Evolutionary conservation across 2,329 filamentous ascomycete species (phyloP).

Genomic region (Microsporum canis): DNA sequence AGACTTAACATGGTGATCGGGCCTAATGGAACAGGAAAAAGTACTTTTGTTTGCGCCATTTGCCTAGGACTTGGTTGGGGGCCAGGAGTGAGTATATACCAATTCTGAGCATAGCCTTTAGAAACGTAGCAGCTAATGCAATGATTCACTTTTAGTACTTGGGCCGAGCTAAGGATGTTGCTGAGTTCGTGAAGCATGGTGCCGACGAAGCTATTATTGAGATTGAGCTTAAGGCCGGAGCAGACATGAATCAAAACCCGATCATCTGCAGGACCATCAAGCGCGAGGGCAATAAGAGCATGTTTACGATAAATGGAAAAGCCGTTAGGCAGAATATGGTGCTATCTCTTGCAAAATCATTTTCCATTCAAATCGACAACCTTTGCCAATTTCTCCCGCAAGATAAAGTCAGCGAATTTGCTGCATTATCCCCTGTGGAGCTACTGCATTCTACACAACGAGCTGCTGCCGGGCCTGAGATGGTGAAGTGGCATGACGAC

Average conservation of each 20-base stretch:
- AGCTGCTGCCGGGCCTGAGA: slow-evolving; percentile 71
- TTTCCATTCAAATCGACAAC: slow-evolving; percentile 94
- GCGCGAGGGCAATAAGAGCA: slow-evolving; percentile 67
- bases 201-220: slow-evolving; percentile 68
- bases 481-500: slow-evolving; percentile 64
- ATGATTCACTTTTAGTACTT: slow-evolving; percentile 45
- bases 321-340: slow-evolving; percentile 52
- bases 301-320: slow-evolving; percentile 66
- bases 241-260: slow-evolving; percentile 50
- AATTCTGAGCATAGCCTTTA: neutral
- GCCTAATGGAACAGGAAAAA: slow-evolving; percentile 97
- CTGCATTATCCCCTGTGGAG: slow-evolving; percentile 67
- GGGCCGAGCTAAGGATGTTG: slow-evolving; percentile 70
- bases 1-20: slow-evolving; percentile 98
- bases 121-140: neutral
- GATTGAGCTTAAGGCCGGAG: slow-evolving; percentile 66
- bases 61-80: slow-evolving; percentile 83
- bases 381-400: slow-evolving; percentile 95
- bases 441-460: slow-evolving; percentile 76
- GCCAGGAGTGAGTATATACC: slow-evolving; percentile 41
- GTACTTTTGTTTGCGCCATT: slow-evolving; percentile 91
- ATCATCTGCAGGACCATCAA: slow-evolving; percentile 66
- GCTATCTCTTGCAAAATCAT: slow-evolving; percentile 52
- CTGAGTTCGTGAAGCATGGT: slow-evolving; percentile 90
- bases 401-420: slow-evolving; percentile 90